Percentiles rank a stretch among this genome's conserved stretches.
Evolutionary conservation across 805 yeast genomes (phyloP).

Genomic region (Limtongia smithiae): DNA sequence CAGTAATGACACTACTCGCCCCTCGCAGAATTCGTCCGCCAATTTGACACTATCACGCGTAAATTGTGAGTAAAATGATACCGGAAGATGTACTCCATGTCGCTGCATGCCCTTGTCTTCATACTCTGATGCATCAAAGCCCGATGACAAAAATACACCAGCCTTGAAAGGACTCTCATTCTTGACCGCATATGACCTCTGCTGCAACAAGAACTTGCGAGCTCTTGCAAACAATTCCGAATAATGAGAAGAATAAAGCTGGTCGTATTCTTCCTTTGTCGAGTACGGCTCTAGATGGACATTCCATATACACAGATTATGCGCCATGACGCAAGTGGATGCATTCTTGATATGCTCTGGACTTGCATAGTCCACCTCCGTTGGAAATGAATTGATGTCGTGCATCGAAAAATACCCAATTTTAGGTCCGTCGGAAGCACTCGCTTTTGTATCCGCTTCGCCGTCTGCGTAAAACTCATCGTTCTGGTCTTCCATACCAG

Average conservation of each 20-base stretch:
- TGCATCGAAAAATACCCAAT: conserved; percentile 82
- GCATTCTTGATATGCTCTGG: conserved; percentile 70
- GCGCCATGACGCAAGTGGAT: conserved; percentile 72
- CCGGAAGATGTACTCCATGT: conserved; percentile 77
- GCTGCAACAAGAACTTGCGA: conserved; percentile 50
- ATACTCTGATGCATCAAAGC: conserved; percentile 82
- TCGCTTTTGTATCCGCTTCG: neutral
- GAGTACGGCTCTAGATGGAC: conserved; percentile 69
- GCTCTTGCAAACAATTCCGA: conserved; percentile 62
- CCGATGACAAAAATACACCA: conserved; percentile 73
- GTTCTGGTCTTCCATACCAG: conserved; percentile 46
- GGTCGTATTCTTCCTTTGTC: conserved; percentile 61
- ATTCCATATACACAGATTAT: conserved; percentile 78
- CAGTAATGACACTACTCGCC: conserved; percentile 62
- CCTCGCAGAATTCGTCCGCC: conserved; percentile 58
- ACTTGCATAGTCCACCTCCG: conserved; percentile 73
- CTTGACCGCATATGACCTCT: conserved; percentile 27
- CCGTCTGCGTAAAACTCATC: conserved; percentile 23
- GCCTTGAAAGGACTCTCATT: conserved; percentile 47
- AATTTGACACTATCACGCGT: conserved; percentile 68
- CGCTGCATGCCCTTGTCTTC: conserved; percentile 84
- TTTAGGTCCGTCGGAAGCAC: conserved; percentile 49
- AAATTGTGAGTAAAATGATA: conserved; percentile 68
- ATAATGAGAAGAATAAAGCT: conserved; percentile 58
- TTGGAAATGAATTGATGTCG: conserved; percentile 82